Conservation (phyloP, 75 land plant species). For the Isoetes taiwanensis region DNA sequence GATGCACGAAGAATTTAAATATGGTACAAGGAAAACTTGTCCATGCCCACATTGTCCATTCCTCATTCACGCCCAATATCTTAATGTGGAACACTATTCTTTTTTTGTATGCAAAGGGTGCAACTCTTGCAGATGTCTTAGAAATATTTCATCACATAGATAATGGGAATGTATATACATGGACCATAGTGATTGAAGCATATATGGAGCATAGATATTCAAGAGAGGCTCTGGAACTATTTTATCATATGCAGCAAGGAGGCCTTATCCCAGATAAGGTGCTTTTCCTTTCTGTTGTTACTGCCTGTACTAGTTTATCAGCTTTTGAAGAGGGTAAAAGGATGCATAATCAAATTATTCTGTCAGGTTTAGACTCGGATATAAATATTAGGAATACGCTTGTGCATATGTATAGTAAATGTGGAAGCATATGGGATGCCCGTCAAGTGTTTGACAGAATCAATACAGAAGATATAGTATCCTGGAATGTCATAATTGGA, state of each 20-base stretch:
- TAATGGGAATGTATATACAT: slow-evolving; percentile 48
- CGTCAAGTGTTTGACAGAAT: slow-evolving; percentile 37
- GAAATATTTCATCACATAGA: slow-evolving; percentile 33
- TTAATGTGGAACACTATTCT: slow-evolving; percentile 48
- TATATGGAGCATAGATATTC: slow-evolving; percentile 31
- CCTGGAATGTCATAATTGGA: slow-evolving; percentile 51
- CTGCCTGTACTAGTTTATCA: slow-evolving; percentile 11
- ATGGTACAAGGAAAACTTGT: too few species aligned
- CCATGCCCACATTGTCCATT: too few species aligned
- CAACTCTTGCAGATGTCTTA: slow-evolving; percentile 22
- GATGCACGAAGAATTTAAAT: too few species aligned
- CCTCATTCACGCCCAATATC: too few species aligned
- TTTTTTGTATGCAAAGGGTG: slow-evolving; percentile 37
- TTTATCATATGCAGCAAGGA: slow-evolving; percentile 36
- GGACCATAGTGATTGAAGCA: slow-evolving; percentile 45
- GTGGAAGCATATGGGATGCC: slow-evolving; percentile 24
- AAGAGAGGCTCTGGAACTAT: slow-evolving; percentile 22
- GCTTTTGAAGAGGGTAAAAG: slow-evolving; percentile 25
- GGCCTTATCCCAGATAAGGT: slow-evolving; percentile 32
- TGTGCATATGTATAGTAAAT: slow-evolving; percentile 38
- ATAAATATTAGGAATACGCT: slow-evolving; percentile 31
- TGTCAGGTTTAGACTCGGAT: slow-evolving; percentile 19
- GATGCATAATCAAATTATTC: slow-evolving; percentile 20
- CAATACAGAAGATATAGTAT: slow-evolving; percentile 38
- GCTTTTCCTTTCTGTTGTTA: slow-evolving; percentile 30